These are phyloP conservation scores for Rhexocercosporidium sp. DNA, from an alignment of 2,329 filamentous ascomycete genomes.

Conservation along the genomic window DNA sequence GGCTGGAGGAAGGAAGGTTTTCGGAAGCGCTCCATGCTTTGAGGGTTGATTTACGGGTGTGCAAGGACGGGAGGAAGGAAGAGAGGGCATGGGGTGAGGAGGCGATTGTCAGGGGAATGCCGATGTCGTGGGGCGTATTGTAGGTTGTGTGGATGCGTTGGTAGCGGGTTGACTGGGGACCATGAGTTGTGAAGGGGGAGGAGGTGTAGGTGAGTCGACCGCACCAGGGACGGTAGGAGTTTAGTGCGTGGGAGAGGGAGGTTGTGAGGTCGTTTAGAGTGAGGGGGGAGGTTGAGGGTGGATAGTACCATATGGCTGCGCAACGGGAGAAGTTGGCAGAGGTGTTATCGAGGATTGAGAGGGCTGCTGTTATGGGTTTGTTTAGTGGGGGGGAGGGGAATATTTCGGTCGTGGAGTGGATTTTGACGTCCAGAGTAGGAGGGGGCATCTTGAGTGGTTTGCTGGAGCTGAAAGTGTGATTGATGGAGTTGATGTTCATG, in stretches of 20 bases:
- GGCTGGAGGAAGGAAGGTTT: constrained; percentile 42
- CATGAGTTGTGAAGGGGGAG: constrained; percentile 35
- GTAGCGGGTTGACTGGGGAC: constrained; percentile 37
- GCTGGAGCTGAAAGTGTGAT: no score
- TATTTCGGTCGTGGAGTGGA: constrained; percentile 28
- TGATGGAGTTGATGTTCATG: no score
- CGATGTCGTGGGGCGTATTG: constrained; percentile 47
- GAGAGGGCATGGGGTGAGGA: constrained; percentile 38
- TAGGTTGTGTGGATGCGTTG: constrained; percentile 46
- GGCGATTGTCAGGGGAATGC: constrained; percentile 47
- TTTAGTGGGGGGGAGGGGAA: constrained; percentile 26
- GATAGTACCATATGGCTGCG: constrained; percentile 52
- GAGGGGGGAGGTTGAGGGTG: constrained; percentile 35
- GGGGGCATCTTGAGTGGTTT: constrained; percentile 7
- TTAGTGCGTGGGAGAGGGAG: constrained; percentile 45
- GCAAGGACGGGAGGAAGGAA: constrained; percentile 41
- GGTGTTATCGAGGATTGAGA: constrained; percentile 52
- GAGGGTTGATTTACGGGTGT: constrained; percentile 22
- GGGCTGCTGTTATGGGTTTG: constrained; percentile 28
- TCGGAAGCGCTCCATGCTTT: constrained; percentile 45
- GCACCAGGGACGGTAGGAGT: constrained; percentile 49
- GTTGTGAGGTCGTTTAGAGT: constrained; percentile 28
- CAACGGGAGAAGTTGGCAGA: constrained; percentile 48
- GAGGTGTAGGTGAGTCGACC: constrained; percentile 48
- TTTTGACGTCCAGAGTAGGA: constrained; percentile 27